Evolutionary conservation across 768 basidiomycete species (phyloP), one percentile per base, ranked within the genome.

Genomic region (Phlebiopsis gigantea): DNA sequence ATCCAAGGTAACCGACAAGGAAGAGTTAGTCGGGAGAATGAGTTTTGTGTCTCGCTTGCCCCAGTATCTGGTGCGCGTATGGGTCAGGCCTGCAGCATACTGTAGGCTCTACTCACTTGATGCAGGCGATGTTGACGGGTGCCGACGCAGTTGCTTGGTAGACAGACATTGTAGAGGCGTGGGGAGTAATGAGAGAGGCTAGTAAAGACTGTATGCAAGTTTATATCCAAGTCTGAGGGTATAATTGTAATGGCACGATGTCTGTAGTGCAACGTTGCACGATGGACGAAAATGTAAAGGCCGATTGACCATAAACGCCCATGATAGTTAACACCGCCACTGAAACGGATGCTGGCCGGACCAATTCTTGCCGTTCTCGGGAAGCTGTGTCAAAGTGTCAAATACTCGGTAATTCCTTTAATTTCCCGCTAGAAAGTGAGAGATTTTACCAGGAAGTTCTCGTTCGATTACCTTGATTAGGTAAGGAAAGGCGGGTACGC

Each of bases 101-200:
- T 62, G 46, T 19, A 44, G 21, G 50, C 21, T 7, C 25, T 29
- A 41, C 79, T 65, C 57, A 95, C 94, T 98, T 98, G 75, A 98
- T 97, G 69, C 88, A 90, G n/a, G 94, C 94, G 66, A 98, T 98
- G 73, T 98, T 98, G 57, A 98, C 93, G 3, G 94, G 94, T 0
- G 94, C 94, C 60, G 93, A 90, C 0, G 85, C 84, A 14, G 94
- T 97, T 7, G 93, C 93, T 75, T 92, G 84, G 76, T 82, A 85
- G 63, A 83, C 64, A 58, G 82, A 63, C 84, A 86, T 87, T 71
- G 28, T 42, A 61, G 19, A 49, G 44, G 53, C 43, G 15, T 30
- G 28, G 46, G 30, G 14, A 21, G 34, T 30, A 54, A 28, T 30
- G n/a, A 39, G 22, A 10, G 15, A 22, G 5, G 24, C 42, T 25